Conservation (phyloP, 345 rosid genomes). For the Geranium rotundifolium region DNA sequence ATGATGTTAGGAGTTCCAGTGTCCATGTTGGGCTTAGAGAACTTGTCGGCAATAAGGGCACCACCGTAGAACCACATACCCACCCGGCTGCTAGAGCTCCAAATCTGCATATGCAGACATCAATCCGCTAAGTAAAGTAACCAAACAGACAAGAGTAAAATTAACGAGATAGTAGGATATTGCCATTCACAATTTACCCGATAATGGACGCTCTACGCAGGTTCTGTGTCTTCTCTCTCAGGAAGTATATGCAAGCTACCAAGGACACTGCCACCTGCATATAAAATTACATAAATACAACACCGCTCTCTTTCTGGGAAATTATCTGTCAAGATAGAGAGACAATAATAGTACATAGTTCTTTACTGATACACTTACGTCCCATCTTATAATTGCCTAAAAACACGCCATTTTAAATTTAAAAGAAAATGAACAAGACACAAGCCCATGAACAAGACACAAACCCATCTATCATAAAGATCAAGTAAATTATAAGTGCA, state of each 20-base stretch:
- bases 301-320: too few relatives aligned
- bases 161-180: not conserved
- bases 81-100: slow-evolving; percentile 82
- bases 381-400: too few relatives aligned
- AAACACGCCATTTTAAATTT: too few relatives aligned
- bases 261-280: slow-evolving; percentile 87
- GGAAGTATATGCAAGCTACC: slow-evolving; percentile 87
- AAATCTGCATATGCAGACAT: slow-evolving; percentile 34
- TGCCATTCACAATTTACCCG: slow-evolving; percentile 35
- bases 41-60: slow-evolving; percentile 73
- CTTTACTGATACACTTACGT: too few relatives aligned
- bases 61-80: slow-evolving; percentile 64
- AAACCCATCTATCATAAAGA: not conserved
- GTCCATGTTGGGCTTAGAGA: slow-evolving; percentile 80
- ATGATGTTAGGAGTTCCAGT: slow-evolving; percentile 83
- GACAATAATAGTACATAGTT: not conserved
- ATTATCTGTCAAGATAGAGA: too few relatives aligned
- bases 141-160: not conserved
- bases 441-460: not conserved
- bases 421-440: too few relatives aligned
- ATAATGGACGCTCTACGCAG: slow-evolving; percentile 67
- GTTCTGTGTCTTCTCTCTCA: slow-evolving; percentile 88
- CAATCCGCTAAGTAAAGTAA: not conserved
- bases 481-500: too few relatives aligned
- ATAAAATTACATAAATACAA: not conserved